Base-by-base conservation (phyloP, 768 basidiomycete species). In the Phlebiopsis gigantea region DNA sequence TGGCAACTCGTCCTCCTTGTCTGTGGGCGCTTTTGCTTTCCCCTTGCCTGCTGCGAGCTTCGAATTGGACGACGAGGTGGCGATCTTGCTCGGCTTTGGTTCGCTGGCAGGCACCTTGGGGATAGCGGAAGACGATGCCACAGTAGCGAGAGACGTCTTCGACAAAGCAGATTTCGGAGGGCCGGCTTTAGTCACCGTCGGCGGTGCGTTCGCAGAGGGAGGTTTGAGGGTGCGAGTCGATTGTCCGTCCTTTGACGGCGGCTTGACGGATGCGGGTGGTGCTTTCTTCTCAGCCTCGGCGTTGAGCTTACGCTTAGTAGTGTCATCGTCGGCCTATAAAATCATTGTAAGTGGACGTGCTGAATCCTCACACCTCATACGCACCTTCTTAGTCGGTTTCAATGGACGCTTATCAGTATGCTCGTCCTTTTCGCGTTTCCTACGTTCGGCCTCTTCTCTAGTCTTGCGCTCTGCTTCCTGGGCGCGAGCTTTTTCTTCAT, bases 371-470 rank as follows among this genome's bases (percentile, higher is more conserved):
- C n/a, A 21, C 5, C 9, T 12, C 24, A 55, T 44, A 17, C 60
- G 44, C 62, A 81, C 82, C 78, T 87, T 90, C 68, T 87, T 88
- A 12, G 53, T 63, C 39, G 69, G 64, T 64, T 85, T 87, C 22
- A 85, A 61, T 0, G 79, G 78, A 46, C 83, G 77, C 67, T 89
- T 90, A 59, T 87, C 84, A 2, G 85, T 85, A 53, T 78, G 74
- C 61, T 92, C 88, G 61, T 92, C 89, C 41, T 87, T 80, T 66
- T 92, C 92, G 64, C 87, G 82, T 71, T 93, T 93, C 56, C 89
- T 79, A 53, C 81, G 81, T 56, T 93, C 90, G 17, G 76, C 73
- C 55, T 91, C 89, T 49, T 88, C 87, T 65, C 81, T 90, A 64
- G 77, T 68, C 69, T 82, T 90, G 61, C 77, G 80, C 58, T 92